phyloP scores from a whole-genome alignment of 129 eudicot species.

The Ambrosia artemisiifolia region DNA sequence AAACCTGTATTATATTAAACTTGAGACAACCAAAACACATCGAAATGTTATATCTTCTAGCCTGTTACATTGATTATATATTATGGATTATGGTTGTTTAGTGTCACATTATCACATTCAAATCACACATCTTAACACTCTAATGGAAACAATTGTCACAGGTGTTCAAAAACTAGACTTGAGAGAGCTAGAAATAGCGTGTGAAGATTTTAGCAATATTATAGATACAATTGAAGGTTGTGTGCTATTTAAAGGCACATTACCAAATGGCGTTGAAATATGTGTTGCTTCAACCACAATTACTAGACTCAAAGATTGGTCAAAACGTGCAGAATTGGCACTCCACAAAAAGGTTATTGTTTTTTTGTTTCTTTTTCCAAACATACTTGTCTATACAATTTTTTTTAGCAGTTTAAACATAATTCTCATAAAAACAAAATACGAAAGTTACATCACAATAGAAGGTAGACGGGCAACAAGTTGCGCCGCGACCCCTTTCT shows the following conservation, averaged over 20 bases:
- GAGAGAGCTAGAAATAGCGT: constrained; percentile 72
- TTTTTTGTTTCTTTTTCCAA: background rate
- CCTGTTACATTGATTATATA: background rate
- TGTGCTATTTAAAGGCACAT: constrained; percentile 74
- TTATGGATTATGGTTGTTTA: background rate
- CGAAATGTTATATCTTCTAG: background rate
- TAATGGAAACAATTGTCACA: constrained; percentile 9
- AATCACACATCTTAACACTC: background rate
- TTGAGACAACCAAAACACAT: background rate
- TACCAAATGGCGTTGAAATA: constrained; percentile 81
- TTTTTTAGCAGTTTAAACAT: too few species aligned
- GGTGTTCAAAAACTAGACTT: constrained; percentile 85
- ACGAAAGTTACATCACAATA: too few species aligned
- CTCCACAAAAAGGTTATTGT: constrained; percentile 60
- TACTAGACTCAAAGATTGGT: constrained; percentile 54
- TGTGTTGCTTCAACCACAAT: constrained; percentile 61
- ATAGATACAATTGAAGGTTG: constrained; percentile 45
- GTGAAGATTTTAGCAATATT: constrained; percentile 90
- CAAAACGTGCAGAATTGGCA: constrained; percentile 44
- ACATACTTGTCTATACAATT: background rate
- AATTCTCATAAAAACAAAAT: too few species aligned
- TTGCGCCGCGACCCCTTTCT: too few species aligned
- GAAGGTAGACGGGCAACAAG: too few species aligned
- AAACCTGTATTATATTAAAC: background rate
- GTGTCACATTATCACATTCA: background rate